Percentiles rank a stretch among this genome's conserved stretches.
phyloP scores from a whole-genome alignment of 805 yeast genomes.

The Barnettozyma salicaria region DNA sequence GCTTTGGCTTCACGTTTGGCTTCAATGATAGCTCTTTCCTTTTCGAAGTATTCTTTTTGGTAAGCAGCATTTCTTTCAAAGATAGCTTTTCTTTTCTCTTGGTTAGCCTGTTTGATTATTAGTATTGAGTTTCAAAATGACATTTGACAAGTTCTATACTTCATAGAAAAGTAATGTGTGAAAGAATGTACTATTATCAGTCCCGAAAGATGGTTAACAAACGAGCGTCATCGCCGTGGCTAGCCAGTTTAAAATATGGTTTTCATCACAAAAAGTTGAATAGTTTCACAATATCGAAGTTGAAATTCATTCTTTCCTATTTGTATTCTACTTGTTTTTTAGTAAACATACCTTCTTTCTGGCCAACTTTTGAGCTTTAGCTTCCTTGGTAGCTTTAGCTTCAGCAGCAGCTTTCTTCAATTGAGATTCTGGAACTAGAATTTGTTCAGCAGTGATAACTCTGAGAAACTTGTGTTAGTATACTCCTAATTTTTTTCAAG shows the following conservation, averaged over 20 bases:
- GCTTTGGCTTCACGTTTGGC: constrained; percentile 95
- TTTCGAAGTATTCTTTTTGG: constrained; percentile 89
- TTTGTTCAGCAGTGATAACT: constrained; percentile 33
- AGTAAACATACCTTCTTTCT: constrained; percentile 80
- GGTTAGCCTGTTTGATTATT: constrained; percentile 36
- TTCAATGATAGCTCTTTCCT: constrained; percentile 79
- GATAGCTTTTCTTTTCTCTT: constrained; percentile 60
- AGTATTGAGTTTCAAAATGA: constrained; percentile 7
- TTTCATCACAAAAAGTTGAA: constrained; percentile 38
- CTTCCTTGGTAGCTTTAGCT: constrained; percentile 69
- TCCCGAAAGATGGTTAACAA: constrained; percentile 80
- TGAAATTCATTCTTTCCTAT: no score
- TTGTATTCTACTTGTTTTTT: no score
- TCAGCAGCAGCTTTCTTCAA: constrained; percentile 76
- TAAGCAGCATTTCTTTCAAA: constrained; percentile 95
- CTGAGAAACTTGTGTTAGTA: constrained; percentile 12
- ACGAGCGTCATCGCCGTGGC: constrained; percentile 64
- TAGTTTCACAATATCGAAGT: not conserved
- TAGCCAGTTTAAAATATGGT: constrained; percentile 50
- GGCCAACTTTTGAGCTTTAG: constrained; percentile 74
- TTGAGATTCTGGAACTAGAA: constrained; percentile 73
- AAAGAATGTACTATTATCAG: no score
- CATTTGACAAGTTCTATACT: no score
- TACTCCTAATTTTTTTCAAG: not conserved
- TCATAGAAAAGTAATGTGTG: no score